Evolutionary conservation across 352 stramenopile genomes (phyloP), one percentile per base, ranked within the genome.

Genomic region (Globisporangium alternatum): DNA sequence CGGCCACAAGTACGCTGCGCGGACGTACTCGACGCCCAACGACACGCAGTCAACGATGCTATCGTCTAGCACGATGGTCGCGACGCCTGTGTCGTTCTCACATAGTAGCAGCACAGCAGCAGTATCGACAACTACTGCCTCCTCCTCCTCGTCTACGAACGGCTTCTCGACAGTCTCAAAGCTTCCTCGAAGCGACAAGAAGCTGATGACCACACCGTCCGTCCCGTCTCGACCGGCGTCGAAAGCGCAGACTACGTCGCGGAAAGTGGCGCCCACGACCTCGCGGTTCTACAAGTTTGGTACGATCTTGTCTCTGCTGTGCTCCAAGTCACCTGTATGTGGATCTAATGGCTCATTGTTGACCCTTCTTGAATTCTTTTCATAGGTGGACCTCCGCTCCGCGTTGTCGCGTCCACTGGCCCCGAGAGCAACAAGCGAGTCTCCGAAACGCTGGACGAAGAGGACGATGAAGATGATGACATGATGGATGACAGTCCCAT

Each of bases 221-320:
- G 61, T 80, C 9, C 53, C 72, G 2, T 74, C 75, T 22, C 67
- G 81, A 54, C 64, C 79, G 7, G 61, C 39, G 31, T 52, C 70
- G 8, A 88, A 80, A 56, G 80, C 81, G 12, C 76, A 83, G 48
- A 80, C 75, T 6, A 90, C 79, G 17, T 78, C 77, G 1, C 74
- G 81, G 39, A 90, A 88, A 53, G 67, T 60, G 7, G 60, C 72
- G 5, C 65, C 71, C 13, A 57, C 62, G 3, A 67, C 68, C 8
- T 72, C 73, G 22, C 72, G 77, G 12, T 76, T 88, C 53, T 74
- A 71, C 48, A 78, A 70, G 25, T 65, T 88, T 25, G 70, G 78
- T 81, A 72, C 13, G 56, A 44, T 28, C 4, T 2, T 45, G 21
- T 37, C n/a, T 37, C 21, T 25, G 17, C 45, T 52, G 37, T 57